Evolutionary conservation across 169 alveolate species (phyloP), one percentile per base, ranked within the genome.

Genomic region (Babesia divergens): DNA sequence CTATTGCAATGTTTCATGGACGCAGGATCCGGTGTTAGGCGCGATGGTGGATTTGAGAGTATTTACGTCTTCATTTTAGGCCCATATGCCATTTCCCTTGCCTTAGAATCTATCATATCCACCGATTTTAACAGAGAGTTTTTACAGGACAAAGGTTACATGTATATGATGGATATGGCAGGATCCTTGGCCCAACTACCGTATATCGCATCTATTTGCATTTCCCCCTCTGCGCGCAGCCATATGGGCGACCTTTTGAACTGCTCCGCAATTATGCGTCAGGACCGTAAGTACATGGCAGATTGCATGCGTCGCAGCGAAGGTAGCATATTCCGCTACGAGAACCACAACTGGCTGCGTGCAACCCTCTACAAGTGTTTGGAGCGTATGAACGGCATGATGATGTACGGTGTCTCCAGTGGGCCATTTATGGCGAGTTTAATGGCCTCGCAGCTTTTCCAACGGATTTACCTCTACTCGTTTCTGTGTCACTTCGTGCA

Each of bases 311-410:
- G 59, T 9, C 2, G 37, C 18, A 3, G 6, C 4, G n/a, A n/a
- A 5, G 42, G 54, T 6, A 11, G 3, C 11, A 16, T 28, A 8
- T 44, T 62, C 44, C 13, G 29, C 20, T 62, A 62, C 49, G 59
- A 2, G 44, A 62, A 62, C 59, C 46, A 49, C 59, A 62, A 62
- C 51, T 44, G 58, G 72, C 49, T 62, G 26, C 56, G 72, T 22
- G 59, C 72, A 14, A 13, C 35, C 26, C 47, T 62, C 28, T 46
- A 22, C 28, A 62, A 44, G 59, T 20, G 28, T 7, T 29, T 62
- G 31, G 60, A 62, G 59, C 72, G 72, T 5, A 8, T 62, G 6
- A 62, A 62, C 22, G 32, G 14, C 37, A 62, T 62, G 51, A 3
- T 62, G 46, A 31, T 62, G 59, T 46, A 24, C 40, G 72, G 60